These are phyloP conservation scores for Ophiocordyceps sinensis DNA, from an alignment of 2,329 filamentous ascomycete genomes.

Conservation along the genomic window DNA sequence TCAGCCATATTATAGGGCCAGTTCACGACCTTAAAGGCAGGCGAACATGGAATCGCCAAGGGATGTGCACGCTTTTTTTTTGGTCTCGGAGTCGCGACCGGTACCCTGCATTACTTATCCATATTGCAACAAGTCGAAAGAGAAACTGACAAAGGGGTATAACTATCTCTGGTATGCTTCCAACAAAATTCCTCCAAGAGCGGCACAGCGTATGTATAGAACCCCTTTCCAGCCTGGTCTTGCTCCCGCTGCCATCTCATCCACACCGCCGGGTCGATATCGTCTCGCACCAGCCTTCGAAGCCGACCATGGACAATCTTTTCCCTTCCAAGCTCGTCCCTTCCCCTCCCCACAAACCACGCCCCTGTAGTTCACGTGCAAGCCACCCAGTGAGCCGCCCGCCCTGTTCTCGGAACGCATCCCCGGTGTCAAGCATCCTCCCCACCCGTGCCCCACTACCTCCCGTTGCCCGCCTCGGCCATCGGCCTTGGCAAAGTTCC, in stretches of 20 bases:
- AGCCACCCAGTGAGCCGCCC: too few relatives aligned
- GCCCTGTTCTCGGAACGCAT: background rate
- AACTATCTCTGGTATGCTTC: constrained; percentile 1
- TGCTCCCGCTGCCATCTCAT: too few relatives aligned
- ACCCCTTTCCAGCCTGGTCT: background rate
- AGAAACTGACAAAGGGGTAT: constrained; percentile 2
- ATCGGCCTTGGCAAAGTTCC: background rate
- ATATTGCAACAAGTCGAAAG: background rate
- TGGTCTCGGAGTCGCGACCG: too few relatives aligned
- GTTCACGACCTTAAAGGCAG: too few relatives aligned
- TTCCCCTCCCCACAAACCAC: background rate
- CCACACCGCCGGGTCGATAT: background rate
- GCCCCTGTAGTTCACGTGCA: background rate
- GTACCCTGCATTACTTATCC: too few relatives aligned
- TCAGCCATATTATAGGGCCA: too few relatives aligned
- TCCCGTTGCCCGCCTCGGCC: background rate
- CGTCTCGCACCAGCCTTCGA: background rate
- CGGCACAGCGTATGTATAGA: background rate
- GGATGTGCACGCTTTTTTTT: too few relatives aligned
- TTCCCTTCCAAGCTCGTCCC: background rate
- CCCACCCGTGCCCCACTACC: background rate
- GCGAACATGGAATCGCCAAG: too few relatives aligned
- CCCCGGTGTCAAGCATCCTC: background rate
- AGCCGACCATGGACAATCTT: background rate
- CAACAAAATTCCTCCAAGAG: background rate